Conservation (phyloP, 768 basidiomycete genomes). For the Trametes cinnabarina region DNA sequence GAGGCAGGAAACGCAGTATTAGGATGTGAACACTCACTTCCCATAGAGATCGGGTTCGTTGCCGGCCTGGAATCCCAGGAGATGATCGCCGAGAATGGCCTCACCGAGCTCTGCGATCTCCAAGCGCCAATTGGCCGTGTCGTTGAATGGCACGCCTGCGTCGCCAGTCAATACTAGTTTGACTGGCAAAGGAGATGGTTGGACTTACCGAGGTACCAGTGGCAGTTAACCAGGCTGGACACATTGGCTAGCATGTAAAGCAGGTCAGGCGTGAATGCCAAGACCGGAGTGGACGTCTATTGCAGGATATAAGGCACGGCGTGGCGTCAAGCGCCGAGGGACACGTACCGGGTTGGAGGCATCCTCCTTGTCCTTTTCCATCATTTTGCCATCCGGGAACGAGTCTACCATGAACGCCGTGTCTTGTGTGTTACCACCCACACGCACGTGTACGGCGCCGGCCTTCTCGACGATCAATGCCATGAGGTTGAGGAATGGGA, state of each 20-base stretch:
- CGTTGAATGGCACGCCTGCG: constrained; percentile 33
- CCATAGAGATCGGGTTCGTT: constrained; percentile 57
- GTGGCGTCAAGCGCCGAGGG: no score
- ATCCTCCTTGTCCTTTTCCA: constrained; percentile 24
- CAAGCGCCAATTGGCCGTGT: constrained; percentile 27
- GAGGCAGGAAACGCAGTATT: no score
- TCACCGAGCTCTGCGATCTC: constrained; percentile 40
- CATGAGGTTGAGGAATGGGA: constrained; percentile 48
- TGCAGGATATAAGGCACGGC: constrained; percentile 12
- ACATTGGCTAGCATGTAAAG: constrained; percentile 49
- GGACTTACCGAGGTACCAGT: constrained; percentile 45
- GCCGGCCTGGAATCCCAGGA: constrained; percentile 45
- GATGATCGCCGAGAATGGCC: constrained; percentile 38
- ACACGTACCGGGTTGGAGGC: constrained; percentile 36
- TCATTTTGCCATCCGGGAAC: constrained; percentile 21
- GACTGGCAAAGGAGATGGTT: not conserved
- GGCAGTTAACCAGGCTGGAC: constrained; percentile 37
- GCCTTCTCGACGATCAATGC: constrained; percentile 41
- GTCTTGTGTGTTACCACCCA: constrained; percentile 54
- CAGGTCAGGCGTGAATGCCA: constrained; percentile 46
- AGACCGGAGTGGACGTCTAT: constrained; percentile 50
- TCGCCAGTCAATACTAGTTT: constrained; percentile 15
- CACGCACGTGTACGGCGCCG: constrained; percentile 36
- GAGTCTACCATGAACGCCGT: constrained; percentile 34
- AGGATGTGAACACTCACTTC: constrained; percentile 34